Evolutionary conservation across 2,329 filamentous ascomycete genomes (phyloP), one percentile per base, ranked within the genome.

Genomic region (Colletotrichum limetticola): DNA sequence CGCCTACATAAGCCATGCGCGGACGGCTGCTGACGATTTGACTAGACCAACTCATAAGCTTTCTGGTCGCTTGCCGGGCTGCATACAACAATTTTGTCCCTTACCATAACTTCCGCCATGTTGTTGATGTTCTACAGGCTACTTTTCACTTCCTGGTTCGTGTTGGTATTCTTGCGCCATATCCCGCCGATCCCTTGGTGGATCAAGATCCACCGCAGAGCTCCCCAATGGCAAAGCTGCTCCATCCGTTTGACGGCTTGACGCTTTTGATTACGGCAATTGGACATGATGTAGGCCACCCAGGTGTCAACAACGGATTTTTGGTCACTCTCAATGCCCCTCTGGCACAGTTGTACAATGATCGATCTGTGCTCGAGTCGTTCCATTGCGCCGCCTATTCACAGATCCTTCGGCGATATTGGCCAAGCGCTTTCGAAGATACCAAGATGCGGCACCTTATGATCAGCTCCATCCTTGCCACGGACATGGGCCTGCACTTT

Each of bases 321-420:
- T 87, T 99, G 5, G 92, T 98, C 22, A 95, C 94, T 37, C 89
- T 98, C 37, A 98, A 98, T 80, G 94, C 97, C 22, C 96, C 97
- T 1, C 86, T 99, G 32, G 97, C 97, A 14, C 95, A 98, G 81
- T 87, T 98, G 16, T 99, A 98, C 85, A 98, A 98, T 79, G 97
- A 99, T 82, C 94, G 94, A 68, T 98, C 97, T 1, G 97, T 99
- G 19, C 88, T 99, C 49, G 97, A 99, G 83, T 97, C 96, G 0
- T 99, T 98, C 78, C 97, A 99, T 81, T 98, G 97, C 79, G 97
- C 97, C 1, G 97, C 97, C 2, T 99, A 96, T 79, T 98, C 95
- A 0, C 97, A 98, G 80, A 98, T 99, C 52, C 89, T 99, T 55
- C 93, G 96, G 62, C 91, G 95, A 61, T 92, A 98, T 81, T 99